A percentile compares a stretch with the other conserved stretches of the same genome.
Evolutionary conservation across 2,329 filamentous ascomycete genomes (phyloP).

Genomic region (Emergomyces africanus): DNA sequence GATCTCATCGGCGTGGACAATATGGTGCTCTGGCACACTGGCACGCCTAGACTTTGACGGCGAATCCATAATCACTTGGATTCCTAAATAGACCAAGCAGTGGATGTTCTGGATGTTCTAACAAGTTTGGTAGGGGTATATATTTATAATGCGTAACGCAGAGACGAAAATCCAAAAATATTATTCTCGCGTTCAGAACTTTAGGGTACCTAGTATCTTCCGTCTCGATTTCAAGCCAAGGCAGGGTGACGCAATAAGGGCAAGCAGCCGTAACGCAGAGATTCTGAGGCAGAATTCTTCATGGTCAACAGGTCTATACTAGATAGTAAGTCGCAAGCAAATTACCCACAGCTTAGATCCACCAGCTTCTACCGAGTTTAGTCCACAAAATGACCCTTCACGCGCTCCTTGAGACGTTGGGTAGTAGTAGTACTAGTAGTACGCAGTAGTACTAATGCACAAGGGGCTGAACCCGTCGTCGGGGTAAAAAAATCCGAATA

Average conservation of each 20-base stretch:
- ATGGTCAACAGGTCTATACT: background rate
- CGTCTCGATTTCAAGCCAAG: background rate
- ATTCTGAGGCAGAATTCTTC: background rate
- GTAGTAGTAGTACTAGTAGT: too few relatives aligned
- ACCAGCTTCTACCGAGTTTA: background rate
- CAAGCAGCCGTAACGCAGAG: background rate
- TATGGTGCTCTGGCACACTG: conserved; percentile 23
- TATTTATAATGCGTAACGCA: background rate
- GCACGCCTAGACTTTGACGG: conserved; percentile 2
- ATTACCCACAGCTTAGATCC: background rate
- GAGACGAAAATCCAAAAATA: background rate
- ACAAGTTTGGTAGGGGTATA: background rate
- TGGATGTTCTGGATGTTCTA: background rate
- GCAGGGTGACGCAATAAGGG: background rate
- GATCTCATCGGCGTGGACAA: conserved; percentile 38
- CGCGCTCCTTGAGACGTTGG: background rate
- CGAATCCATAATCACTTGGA: background rate
- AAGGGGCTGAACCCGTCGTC: too few relatives aligned
- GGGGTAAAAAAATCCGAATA: too few relatives aligned
- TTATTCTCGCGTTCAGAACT: background rate
- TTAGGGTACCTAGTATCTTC: too few relatives aligned
- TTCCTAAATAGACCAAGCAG: background rate
- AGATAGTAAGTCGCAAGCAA: background rate
- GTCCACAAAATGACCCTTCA: background rate
- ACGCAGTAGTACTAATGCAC: too few relatives aligned